Base-by-base conservation (phyloP, 2,329 filamentous ascomycete genomes). In the Cryphonectria nitschkei region DNA sequence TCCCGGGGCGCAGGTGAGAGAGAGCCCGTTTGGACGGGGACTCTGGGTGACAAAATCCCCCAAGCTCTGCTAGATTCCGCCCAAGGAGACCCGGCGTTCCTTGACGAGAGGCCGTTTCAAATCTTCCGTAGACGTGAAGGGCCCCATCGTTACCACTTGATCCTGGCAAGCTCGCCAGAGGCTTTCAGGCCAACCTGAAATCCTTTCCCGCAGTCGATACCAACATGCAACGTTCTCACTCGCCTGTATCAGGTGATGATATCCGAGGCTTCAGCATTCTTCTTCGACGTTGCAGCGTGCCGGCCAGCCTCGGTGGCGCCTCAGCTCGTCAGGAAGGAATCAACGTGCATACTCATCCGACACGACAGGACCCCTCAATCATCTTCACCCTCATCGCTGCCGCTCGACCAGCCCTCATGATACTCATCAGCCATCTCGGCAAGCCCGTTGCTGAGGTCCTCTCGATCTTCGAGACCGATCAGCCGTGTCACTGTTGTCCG, bases 381-480 rank as follows among this genome's bases (percentile, higher is more conserved):
- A 66, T 93, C 91, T 70, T 93, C 90, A 29, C 89, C 90, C 11
- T 89, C 86, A 75, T 93, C 92, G 70, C 89, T 91, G 34, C 90
- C 93, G 76, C 92, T 94, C 16, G 89, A 90, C 93, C 93, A 97
- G 1, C 94, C 94, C 73, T 96, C 93, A 75, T 93, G 90, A 79
- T 98, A 98, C 72, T 93, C 93, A 77, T 97, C 95, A 1, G 92
- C 91, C 76, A 98, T 90, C 72, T 93, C 91, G 34, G 92, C 90
- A 54, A 99, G 84, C 16, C 92, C 90, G 77, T 97, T 96, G 62
- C 89, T 88, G n/a, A 98, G 84, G 2, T 85, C 85, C 81, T 99
- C 96, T 58, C 95, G 87, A 77, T 98, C 95, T 72, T 97, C 93
- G 3, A 95, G 76, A 0, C 85, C 84, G 22, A 95, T 84, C 14